Evolutionary conservation across 1,284 basidiomycete species (phyloP).

Genomic region (Rhodotorula sp.): DNA sequence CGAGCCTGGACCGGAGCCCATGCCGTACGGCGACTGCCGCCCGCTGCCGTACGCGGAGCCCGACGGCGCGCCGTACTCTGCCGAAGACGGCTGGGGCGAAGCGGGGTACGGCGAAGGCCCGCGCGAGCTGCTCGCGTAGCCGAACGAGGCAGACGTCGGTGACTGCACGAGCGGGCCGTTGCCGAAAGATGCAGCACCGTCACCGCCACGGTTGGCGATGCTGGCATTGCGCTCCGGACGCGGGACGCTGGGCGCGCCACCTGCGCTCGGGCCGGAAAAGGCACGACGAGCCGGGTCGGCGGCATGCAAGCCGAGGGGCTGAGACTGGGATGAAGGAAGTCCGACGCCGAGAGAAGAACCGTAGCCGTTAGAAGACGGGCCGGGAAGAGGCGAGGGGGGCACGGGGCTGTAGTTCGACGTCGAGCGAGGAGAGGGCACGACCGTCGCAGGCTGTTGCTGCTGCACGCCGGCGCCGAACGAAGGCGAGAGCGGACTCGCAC

Average conservation of each 20-base stretch:
- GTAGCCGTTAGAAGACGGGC: background rate
- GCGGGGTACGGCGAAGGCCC: constrained; percentile 12
- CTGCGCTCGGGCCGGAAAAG: background rate
- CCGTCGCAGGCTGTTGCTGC: background rate
- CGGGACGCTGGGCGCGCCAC: background rate
- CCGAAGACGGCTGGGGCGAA: background rate
- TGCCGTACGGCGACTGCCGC: background rate
- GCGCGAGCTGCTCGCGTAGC: constrained; percentile 11
- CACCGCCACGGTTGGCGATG: background rate
- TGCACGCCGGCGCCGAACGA: background rate
- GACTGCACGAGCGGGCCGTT: background rate
- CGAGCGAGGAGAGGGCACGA: background rate
- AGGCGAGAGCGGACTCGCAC: background rate
- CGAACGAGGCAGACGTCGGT: constrained; percentile 5
- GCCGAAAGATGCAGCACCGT: too few species aligned
- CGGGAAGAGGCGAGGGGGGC: background rate
- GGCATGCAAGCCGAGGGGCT: too few species aligned
- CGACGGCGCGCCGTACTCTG: background rate
- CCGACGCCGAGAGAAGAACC: background rate
- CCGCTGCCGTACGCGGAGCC: background rate
- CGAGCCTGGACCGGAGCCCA: too few species aligned
- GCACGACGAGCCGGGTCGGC: constrained; percentile 3
- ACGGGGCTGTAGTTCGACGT: background rate
- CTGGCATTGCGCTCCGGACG: constrained; percentile 28
- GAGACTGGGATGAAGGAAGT: background rate